Conservation (phyloP, 2,329 filamentous ascomycete species). For the Chaetomium strumarium region DNA sequence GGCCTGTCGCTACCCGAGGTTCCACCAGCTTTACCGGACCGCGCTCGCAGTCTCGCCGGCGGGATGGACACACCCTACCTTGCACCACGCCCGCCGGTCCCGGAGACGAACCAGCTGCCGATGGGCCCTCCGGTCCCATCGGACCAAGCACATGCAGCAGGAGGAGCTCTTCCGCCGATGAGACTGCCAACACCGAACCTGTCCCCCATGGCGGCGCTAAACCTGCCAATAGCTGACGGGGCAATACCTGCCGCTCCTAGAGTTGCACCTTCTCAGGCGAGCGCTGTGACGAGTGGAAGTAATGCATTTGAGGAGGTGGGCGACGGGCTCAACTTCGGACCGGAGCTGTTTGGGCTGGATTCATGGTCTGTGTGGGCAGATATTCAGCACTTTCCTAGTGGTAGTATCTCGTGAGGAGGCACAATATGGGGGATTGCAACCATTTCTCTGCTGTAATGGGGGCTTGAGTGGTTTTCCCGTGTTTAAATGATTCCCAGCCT, state of each 20-base stretch:
- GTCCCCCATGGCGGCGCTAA: conserved; percentile 8
- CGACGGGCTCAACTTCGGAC: conserved; percentile 31
- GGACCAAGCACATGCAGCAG: not conserved
- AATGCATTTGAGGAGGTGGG: conserved; percentile 32
- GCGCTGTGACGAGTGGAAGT: conserved; percentile 26
- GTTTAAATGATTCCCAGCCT: conserved; percentile 12
- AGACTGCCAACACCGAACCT: conserved; percentile 5
- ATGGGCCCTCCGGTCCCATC: not conserved
- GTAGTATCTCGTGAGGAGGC: conserved; percentile 1
- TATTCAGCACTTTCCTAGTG: conserved; percentile 14
- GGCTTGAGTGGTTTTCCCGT: not conserved
- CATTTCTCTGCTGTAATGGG: not conserved
- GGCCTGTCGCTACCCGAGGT: conserved; percentile 18
- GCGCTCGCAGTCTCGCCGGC: conserved; percentile 5
- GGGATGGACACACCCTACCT: conserved; percentile 7
- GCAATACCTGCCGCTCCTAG: not conserved
- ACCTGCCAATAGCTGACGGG: conserved; percentile 5
- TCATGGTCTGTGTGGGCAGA: conserved; percentile 24
- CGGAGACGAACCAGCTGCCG: not conserved
- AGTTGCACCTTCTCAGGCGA: conserved; percentile 22
- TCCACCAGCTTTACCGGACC: not conserved
- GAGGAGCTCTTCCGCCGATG: conserved; percentile 5
- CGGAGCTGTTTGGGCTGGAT: conserved; percentile 20
- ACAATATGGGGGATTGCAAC: not conserved
- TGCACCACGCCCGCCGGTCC: not conserved